Evolutionary conservation across 2,329 filamentous ascomycete species (phyloP), one percentile per base, ranked within the genome.

Genomic region (Ophiostoma quercus): DNA sequence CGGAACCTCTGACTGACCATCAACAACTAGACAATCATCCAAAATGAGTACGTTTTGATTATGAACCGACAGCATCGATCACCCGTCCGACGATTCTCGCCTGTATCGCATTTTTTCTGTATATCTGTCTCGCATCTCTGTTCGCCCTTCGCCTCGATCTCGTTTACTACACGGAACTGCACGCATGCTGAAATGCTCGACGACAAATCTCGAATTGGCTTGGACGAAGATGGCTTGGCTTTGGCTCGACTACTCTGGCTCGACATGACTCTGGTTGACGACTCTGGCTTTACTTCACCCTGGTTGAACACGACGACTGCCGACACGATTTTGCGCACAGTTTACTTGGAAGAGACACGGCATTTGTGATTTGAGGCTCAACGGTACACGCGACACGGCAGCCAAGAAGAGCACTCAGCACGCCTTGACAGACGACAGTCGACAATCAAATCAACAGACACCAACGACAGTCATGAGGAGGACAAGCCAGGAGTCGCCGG

Each of bases 21-120:
- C n/a, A 12, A 67, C 72, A 39, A 66, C n/a, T 25, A 66, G 71
- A 79, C 74, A 78, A 73, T 72, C 72, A 82, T 81, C 81, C 82
- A 85, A 84, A 81, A 85, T 85, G 84, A 85, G 84, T 85, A 85
- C 77, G 84, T 85, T 65, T 22, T 6, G 34, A 11, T 41, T 41
- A 41, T 19, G 16, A 47, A n/a, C 22, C 34, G 34, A 22, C 19
- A 3, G n/a, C 9, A 22, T 29, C 25, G 25, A 39, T 39, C 62
- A 62, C 32, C 14, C 32, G 34, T 65, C 32, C 62, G 16, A 39
- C 34, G 32, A 41, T 63, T 19, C 60, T 32, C 14, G 3, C 6
- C 32, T 34, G 32, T 6, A 34, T 6, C 6, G 32, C 32, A 34
- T 34, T 6, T 34, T 6, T 34, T 34, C 3, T 6, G 6, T 34